Evolutionary conservation across 345 rosid species (phyloP), one percentile per base, ranked within the genome.

Genomic region (Geranium rotundifolium): DNA sequence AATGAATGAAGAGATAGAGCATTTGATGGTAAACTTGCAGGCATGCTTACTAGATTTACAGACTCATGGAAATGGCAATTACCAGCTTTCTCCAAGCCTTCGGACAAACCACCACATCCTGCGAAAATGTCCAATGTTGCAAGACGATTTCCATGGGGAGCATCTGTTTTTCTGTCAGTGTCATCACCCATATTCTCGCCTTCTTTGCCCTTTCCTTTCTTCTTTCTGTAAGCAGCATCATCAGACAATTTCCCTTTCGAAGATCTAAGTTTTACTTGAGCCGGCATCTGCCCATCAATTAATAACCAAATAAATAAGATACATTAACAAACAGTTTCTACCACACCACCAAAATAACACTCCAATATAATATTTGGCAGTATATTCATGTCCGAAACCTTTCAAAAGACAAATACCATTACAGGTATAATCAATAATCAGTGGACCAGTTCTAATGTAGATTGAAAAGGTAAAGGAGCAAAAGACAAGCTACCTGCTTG

Each of bases 61-160:
- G 17, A 17, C 41, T 34, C 41, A 17, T 20, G 29, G 19, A 13
- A 57, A 19, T n/a, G 20, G 30, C 59, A 17, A 17, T 69, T 68
- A 89, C 96, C 93, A 19, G 96, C 77, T 58, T 63, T 69, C n/a
- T 79, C 71, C 64, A 89, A 70, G 39, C 96, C 92, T 61, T 82
- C 82, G 29, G 96, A 82, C 70, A 89, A 74, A 29, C 93, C 96
- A 69, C 93, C 96, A 71, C 93, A 89, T 61, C 96, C 96, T 52
- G 96, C 84, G 80, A 89, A 89, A 60, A 89, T 84, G 75, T 89
- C 93, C 16, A 86, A 71, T 54, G 96, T 86, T 69, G 88, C 84
- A 65, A 89, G 30, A 64, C 66, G 37, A 59, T 60, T 75, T 54
- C 59, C 66, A 59, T 67, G 64, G 61, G 74, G 71, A 67, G 69